Evolutionary conservation across 768 basidiomycete species (phyloP), one percentile per base, ranked within the genome.

Genomic region (Mycena chlorophos): DNA sequence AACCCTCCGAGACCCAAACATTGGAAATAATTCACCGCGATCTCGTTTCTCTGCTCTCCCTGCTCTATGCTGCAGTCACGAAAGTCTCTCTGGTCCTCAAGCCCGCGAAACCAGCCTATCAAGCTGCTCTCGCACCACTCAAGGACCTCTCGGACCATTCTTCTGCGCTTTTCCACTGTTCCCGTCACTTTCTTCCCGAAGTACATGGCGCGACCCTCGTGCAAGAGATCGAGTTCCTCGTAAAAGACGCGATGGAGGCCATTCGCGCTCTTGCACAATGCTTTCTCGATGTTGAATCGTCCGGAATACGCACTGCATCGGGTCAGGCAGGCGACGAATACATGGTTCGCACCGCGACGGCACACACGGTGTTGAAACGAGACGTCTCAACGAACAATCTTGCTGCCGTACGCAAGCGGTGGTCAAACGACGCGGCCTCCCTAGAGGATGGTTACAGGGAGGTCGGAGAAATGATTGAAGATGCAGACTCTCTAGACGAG

Each of bases 11-110:
- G n/a, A n/a, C n/a, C n/a, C n/a, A n/a, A n/a, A n/a, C n/a, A n/a
- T 68, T 80, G 29, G 23, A 68, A 4, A 66, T 78, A 52, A 60
- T 89, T 43, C 78, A 74, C 59, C 75, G 75, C 29, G 88, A 90
- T 64, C 68, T 86, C 17, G 54, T 83, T 20, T 78, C 83, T 2
- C 69, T 89, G 30, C 74, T 88, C 42, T 72, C 81, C 4, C 75
- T 88, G 58, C 64, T 88, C n/a, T 74, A 86, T 66, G 68, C 73
- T 20, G 70, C 78, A 27, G 71, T 79, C 4, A 88, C 86, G 19
- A 88, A 86, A 63, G 67, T 87, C 23, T 75, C 88, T 3, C 77
- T 90, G 29, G 75, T 80, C 1, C 75, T 88, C 49, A 88, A 85
- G 39, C 84, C 86, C 4, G 68, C 81, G 3, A 72, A 76, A 0